Conservation (phyloP, 768 basidiomycete genomes). For the Pleurotus sapidus region DNA sequence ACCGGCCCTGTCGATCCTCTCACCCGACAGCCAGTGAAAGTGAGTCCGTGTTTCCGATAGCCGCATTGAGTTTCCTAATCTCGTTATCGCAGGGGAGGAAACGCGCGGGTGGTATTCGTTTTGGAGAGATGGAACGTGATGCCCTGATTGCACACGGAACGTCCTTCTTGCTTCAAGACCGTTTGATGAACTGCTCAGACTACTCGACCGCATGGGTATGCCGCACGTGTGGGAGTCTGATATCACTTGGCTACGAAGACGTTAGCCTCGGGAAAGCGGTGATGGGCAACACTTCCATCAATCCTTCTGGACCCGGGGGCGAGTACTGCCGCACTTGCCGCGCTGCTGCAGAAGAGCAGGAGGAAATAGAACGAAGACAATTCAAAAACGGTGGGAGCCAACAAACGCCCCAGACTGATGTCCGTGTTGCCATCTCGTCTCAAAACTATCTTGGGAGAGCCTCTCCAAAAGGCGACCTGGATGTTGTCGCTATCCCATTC, state of each 20-base stretch:
- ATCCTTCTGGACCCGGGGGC: slow-evolving; percentile 71
- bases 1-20: slow-evolving; percentile 96
- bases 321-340: slow-evolving; percentile 97
- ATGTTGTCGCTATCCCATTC: slow-evolving; percentile 93
- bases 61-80: not conserved
- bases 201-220: slow-evolving; percentile 99
- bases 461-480: slow-evolving; percentile 78
- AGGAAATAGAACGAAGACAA: slow-evolving; percentile 56
- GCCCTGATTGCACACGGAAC: slow-evolving; percentile 98
- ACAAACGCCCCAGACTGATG: slow-evolving; percentile 39
- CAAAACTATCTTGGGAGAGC: slow-evolving; percentile 60
- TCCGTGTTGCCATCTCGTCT: slow-evolving; percentile 65
- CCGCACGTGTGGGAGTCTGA: slow-evolving; percentile 91
- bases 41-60: slow-evolving; percentile 25
- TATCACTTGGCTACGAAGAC: slow-evolving; percentile 95
- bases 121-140: slow-evolving; percentile 99
- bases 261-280: slow-evolving; percentile 65
- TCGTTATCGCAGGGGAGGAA: slow-evolving; percentile 74
- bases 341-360: slow-evolving; percentile 61
- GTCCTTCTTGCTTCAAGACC: slow-evolving; percentile 96
- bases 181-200: slow-evolving; percentile 99
- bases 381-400: slow-evolving; percentile 55
- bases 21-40: slow-evolving; percentile 97
- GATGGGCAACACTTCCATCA: slow-evolving; percentile 46
- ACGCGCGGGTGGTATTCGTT: slow-evolving; percentile 97